A percentile compares a stretch with the other conserved stretches of the same genome.
Conservation (phyloP, 2,329 filamentous ascomycete species). For the Calonectria naviculata region DNA sequence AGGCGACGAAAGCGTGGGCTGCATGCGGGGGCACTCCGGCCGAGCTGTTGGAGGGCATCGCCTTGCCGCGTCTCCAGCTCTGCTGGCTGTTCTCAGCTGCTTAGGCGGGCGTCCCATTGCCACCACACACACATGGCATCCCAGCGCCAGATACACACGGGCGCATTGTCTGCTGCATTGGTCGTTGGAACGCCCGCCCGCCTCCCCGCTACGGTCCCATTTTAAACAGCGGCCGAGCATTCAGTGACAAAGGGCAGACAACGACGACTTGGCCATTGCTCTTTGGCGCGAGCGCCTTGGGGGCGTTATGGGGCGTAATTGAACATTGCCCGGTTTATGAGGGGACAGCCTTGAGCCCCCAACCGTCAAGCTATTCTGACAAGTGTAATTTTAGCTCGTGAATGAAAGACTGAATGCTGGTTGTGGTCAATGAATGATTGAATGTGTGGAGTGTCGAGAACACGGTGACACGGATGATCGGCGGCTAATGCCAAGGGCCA, state of each 20-base stretch:
- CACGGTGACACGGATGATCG: constrained; percentile 29
- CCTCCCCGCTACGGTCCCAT: not conserved
- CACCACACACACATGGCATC: not conserved
- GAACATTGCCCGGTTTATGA: not conserved
- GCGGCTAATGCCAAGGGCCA: constrained; percentile 36
- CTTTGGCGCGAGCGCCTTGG: not conserved
- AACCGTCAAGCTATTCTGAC: no score
- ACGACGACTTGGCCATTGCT: not conserved
- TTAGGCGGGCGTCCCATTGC: not conserved
- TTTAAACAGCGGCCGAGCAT: not conserved
- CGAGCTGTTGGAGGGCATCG: constrained; percentile 3
- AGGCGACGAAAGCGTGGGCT: not conserved
- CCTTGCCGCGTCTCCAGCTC: not conserved
- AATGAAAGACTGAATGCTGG: not conserved
- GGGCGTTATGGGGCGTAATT: not conserved
- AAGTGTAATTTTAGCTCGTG: not conserved
- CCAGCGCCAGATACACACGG: not conserved
- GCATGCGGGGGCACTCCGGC: not conserved
- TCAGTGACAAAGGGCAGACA: not conserved
- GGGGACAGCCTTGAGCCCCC: no score
- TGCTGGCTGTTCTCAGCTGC: constrained; percentile 4
- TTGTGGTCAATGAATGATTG: not conserved
- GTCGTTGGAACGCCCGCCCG: not conserved
- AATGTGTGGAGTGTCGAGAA: not conserved
- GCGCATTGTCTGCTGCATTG: not conserved